phyloP scores from a whole-genome alignment of 2,329 filamentous ascomycete genomes.

The Colletotrichum liaoningense region DNA sequence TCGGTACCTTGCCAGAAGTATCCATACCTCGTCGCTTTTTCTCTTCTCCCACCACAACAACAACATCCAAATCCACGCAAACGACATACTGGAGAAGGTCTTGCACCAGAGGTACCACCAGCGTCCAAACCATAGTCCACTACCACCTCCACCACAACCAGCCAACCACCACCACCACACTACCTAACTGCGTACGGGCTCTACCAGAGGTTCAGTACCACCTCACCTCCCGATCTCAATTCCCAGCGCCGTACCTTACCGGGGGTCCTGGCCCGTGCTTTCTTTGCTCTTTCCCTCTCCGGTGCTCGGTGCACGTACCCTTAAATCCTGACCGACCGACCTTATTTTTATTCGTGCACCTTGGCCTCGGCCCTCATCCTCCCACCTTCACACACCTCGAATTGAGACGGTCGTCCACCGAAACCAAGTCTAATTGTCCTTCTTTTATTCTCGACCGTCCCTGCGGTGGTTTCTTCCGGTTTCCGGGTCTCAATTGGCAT shows the following conservation, averaged over 20 bases:
- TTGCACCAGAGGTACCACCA: background rate
- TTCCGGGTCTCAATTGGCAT: conserved; percentile 27
- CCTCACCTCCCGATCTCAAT: background rate
- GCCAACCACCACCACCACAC: too few species aligned
- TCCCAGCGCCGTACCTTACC: background rate
- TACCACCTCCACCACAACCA: background rate
- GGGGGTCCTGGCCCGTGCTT: conserved; percentile 15
- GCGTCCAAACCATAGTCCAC: too few species aligned
- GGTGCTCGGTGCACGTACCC: conserved; percentile 37
- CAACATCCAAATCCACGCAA: background rate
- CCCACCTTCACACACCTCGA: conserved; percentile 34
- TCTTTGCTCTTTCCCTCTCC: conserved; percentile 34
- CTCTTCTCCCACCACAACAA: background rate
- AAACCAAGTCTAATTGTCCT: conserved; percentile 14
- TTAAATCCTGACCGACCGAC: conserved; percentile 35
- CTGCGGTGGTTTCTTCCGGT: conserved; percentile 4
- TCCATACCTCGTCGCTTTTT: conserved; percentile 1
- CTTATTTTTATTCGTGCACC: conserved; percentile 37
- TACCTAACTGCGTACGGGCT: background rate
- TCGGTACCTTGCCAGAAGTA: conserved; percentile 25
- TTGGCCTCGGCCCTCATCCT: conserved; percentile 36
- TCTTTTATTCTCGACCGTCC: conserved; percentile 3
- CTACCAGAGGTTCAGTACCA: background rate
- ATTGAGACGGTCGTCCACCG: conserved; percentile 26
- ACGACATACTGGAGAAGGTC: background rate